Percentiles rank a stretch among this genome's conserved stretches.
These are phyloP conservation scores for Psophocarpus tetragonolobus DNA, from an alignment of 306 rosid species.

Conservation along the genomic window DNA sequence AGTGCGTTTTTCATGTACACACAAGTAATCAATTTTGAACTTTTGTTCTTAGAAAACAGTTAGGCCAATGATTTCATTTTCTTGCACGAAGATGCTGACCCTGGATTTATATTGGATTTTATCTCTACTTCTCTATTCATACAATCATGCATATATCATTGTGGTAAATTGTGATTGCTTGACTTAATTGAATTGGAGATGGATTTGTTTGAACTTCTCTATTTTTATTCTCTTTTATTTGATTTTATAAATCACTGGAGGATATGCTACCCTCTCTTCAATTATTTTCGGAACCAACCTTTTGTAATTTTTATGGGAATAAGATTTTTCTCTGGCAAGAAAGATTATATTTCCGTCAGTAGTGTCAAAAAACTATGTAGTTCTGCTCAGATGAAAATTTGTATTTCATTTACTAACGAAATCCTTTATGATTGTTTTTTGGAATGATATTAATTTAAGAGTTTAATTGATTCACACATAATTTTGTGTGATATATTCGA, in stretches of 20 bases:
- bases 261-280: not conserved
- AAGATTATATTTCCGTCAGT: not conserved
- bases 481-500: not conserved
- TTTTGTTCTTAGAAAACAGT: not conserved
- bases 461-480: not conserved
- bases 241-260: not conserved
- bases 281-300: not conserved
- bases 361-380: not conserved
- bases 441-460: not conserved
- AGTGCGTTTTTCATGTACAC: not conserved
- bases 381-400: not conserved
- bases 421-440: not conserved
- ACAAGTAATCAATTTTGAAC: not conserved
- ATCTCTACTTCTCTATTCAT: constrained; percentile 19
- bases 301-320: not conserved
- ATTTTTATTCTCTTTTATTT: not conserved
- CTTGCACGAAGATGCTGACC: not conserved
- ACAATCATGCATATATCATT: constrained; percentile 8
- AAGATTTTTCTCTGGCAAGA: not conserved
- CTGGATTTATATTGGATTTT: not conserved
- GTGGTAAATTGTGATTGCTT: not conserved
- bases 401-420: not conserved
- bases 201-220: not conserved
- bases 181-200: constrained; percentile 11
- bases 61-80: not conserved